phyloP scores from a whole-genome alignment of 495 filamentous ascomycete genomes.

The Penicillium lividum region DNA sequence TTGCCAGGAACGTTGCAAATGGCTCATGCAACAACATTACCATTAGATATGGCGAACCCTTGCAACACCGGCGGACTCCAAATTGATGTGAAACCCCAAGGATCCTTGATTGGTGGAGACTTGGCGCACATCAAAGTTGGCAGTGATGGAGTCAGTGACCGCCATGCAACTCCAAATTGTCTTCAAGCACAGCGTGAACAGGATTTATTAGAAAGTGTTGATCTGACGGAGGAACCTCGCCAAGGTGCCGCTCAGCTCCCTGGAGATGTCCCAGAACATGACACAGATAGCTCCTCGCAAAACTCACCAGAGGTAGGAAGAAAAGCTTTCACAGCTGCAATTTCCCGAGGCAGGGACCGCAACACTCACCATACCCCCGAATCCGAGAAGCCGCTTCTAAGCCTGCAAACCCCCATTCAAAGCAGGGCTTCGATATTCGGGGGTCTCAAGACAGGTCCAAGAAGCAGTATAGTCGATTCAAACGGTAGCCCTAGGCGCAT shows the following conservation, averaged over 20 bases:
- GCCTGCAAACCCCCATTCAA: constrained; percentile 2
- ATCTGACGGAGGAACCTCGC: not conserved
- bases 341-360: not conserved
- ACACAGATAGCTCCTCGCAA: not conserved
- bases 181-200: not conserved
- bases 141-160: not conserved
- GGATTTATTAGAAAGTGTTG: not conserved
- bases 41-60: not conserved
- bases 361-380: constrained; percentile 15
- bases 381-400: constrained; percentile 26
- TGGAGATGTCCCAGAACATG: not conserved
- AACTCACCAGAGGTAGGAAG: not conserved
- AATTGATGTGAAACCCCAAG: not conserved
- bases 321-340: not conserved
- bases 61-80: not conserved
- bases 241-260: not conserved
- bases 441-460: constrained; percentile 3
- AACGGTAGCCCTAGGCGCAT: constrained; percentile 34
- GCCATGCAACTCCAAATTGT: not conserved
- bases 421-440: not conserved
- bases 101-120: not conserved
- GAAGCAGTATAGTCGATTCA: constrained; percentile 27
- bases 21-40: not conserved
- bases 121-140: not conserved
- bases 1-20: not conserved